These are phyloP conservation scores for Penicillium macrosclerotiorum DNA, from an alignment of 495 filamentous ascomycete species.

Conservation along the genomic window DNA sequence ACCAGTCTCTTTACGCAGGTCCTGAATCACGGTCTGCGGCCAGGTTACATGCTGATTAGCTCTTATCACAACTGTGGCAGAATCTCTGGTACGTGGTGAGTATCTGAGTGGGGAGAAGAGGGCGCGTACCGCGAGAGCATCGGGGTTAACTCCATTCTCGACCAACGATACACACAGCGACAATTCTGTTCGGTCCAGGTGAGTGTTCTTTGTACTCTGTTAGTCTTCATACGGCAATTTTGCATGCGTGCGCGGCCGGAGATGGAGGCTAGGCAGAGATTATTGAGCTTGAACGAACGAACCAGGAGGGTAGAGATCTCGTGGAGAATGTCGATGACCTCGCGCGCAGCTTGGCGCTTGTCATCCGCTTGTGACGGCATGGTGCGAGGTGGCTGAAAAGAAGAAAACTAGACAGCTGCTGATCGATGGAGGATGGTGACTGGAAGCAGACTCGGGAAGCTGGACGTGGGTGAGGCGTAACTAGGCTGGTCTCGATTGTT, in stretches of 20 bases:
- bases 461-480: too few species aligned
- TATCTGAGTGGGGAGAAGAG: background rate
- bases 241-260: too few species aligned
- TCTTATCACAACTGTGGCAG: background rate
- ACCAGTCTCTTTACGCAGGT: constrained; percentile 61
- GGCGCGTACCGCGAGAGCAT: constrained; percentile 80
- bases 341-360: constrained; percentile 87
- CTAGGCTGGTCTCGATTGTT: background rate
- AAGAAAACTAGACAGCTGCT: background rate
- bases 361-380: constrained; percentile 38
- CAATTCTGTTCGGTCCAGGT: constrained; percentile 83
- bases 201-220: constrained; percentile 69
- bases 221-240: too few species aligned
- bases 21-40: constrained; percentile 66
- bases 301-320: constrained; percentile 92
- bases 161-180: constrained; percentile 94
- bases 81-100: background rate
- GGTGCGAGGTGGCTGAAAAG: background rate
- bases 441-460: too few species aligned
- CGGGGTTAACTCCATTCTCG: constrained; percentile 95
- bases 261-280: background rate
- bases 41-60: background rate
- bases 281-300: constrained; percentile 16
- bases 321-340: constrained; percentile 92
- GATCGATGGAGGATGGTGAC: too few species aligned